These are phyloP conservation scores for Aquilaria agallochum DNA, from an alignment of 441 rosid genomes.

Conservation along the genomic window DNA sequence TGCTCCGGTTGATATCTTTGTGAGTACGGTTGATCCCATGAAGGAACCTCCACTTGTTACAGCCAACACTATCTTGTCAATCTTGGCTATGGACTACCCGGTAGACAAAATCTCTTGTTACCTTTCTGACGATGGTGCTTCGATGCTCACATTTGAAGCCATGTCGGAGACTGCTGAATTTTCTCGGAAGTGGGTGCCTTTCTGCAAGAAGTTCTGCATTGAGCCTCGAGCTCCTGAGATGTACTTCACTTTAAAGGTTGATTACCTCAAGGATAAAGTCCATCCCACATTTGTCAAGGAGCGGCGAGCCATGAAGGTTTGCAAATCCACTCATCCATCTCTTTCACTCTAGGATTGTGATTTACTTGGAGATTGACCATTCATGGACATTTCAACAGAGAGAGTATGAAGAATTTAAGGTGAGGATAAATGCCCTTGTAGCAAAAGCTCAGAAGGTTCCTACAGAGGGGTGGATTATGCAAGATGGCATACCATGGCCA, in stretches of 20 bases:
- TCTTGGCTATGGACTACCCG: conserved; percentile 90
- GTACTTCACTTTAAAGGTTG: conserved; percentile 75
- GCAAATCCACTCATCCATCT: conserved; percentile 3
- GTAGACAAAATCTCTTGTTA: conserved; percentile 93
- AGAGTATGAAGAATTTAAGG: conserved; percentile 95
- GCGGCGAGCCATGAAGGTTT: conserved; percentile 94
- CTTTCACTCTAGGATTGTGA: not conserved
- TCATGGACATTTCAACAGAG: conserved; percentile 43
- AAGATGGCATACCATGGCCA: conserved; percentile 98
- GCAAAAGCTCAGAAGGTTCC: conserved; percentile 85
- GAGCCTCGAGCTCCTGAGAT: conserved; percentile 77
- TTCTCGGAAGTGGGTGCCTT: conserved; percentile 74
- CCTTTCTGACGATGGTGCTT: conserved; percentile 91
- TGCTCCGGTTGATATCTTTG: conserved; percentile 78
- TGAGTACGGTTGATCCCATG: conserved; percentile 95
- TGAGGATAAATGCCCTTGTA: conserved; percentile 81
- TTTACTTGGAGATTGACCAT: conserved; percentile 2
- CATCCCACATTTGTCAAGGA: conserved; percentile 93
- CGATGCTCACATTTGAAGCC: conserved; percentile 88
- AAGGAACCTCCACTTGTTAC: conserved; percentile 98
- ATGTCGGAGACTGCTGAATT: conserved; percentile 81
- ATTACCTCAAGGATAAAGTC: conserved; percentile 94
- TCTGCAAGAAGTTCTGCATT: conserved; percentile 59
- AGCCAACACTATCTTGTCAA: conserved; percentile 78
- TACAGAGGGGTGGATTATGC: conserved; percentile 91